Percentiles rank a stretch among this genome's conserved stretches.
These are phyloP conservation scores for Hemileccinum impolitum DNA, from an alignment of 768 basidiomycete species.

Conservation along the genomic window DNA sequence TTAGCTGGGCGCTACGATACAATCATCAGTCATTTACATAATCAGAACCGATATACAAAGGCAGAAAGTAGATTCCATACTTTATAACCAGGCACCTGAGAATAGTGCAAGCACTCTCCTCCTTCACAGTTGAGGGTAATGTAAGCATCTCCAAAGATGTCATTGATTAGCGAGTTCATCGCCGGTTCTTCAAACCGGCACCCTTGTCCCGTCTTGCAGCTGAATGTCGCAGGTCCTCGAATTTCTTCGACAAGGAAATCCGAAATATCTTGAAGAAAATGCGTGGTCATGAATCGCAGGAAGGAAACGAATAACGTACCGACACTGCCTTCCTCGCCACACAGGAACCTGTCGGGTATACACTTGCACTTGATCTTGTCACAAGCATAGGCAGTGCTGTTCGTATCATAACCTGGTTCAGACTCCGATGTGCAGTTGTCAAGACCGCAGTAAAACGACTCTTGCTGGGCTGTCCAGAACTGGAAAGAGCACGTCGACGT, in stretches of 20 bases:
- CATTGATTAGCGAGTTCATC: conserved; percentile 93
- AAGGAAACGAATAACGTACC: conserved; percentile 49
- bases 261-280: conserved; percentile 59
- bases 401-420: conserved; percentile 54
- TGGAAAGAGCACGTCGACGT: conserved; percentile 83
- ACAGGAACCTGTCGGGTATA: conserved; percentile 91
- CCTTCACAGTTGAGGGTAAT: conserved; percentile 85
- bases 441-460: conserved; percentile 94
- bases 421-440: conserved; percentile 57
- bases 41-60: not conserved
- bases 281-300: not conserved
- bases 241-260: conserved; percentile 91
- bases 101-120: conserved; percentile 92
- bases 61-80: conserved; percentile 33
- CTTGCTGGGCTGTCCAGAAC: conserved; percentile 94
- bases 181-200: conserved; percentile 94
- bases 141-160: conserved; percentile 88
- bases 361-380: conserved; percentile 86
- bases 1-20: conserved; percentile 61
- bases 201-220: conserved; percentile 63
- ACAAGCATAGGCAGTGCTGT: conserved; percentile 77
- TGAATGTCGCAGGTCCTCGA: conserved; percentile 86
- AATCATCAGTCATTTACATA: not conserved
- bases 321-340: conserved; percentile 91
- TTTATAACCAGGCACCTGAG: conserved; percentile 90